Percentiles rank a stretch among this genome's conserved stretches.
These are phyloP conservation scores for Paraconiothyrium brasiliense DNA, from an alignment of 2,329 filamentous ascomycete species.

Conservation along the genomic window DNA sequence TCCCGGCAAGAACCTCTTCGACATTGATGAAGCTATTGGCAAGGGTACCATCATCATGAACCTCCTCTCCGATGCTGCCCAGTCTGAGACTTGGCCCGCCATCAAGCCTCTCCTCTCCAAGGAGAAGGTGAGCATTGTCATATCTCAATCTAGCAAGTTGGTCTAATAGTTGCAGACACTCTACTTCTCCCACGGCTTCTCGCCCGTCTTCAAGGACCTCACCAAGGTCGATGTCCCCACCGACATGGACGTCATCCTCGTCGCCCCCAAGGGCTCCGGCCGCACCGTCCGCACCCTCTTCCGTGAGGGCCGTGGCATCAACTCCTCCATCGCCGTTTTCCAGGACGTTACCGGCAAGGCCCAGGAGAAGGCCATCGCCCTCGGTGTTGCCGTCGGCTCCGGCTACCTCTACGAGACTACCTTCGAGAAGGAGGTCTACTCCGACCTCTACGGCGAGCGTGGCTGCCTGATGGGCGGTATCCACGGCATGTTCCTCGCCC, in stretches of 20 bases:
- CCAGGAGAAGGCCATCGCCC: slow-evolving; percentile 95
- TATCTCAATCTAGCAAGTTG: slow-evolving; percentile 30
- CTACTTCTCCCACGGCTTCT: slow-evolving; percentile 99
- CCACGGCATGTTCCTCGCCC: slow-evolving; percentile 99
- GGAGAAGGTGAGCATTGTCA: slow-evolving; percentile 77
- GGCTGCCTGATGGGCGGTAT: slow-evolving; percentile 99
- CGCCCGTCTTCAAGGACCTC: slow-evolving; percentile 98
- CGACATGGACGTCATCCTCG: slow-evolving; percentile 98
- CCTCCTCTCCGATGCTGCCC: slow-evolving; percentile 95
- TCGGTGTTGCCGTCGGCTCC: slow-evolving; percentile 95
- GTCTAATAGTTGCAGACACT: slow-evolving; percentile 72
- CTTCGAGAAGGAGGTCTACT: slow-evolving; percentile 99
- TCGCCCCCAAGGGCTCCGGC: slow-evolving; percentile 98
- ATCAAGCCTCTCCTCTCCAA: slow-evolving; percentile 98
- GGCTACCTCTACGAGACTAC: slow-evolving; percentile 99
- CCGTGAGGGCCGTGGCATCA: slow-evolving; percentile 99
- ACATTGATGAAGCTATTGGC: slow-evolving; percentile 94
- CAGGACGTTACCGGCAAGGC: slow-evolving; percentile 98
- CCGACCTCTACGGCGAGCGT: slow-evolving; percentile 99
- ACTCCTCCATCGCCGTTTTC: slow-evolving; percentile 98
- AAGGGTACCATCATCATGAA: slow-evolving; percentile 98
- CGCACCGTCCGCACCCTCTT: slow-evolving; percentile 98
- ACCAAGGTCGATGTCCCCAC: slow-evolving; percentile 97
- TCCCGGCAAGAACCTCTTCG: slow-evolving; percentile 98
- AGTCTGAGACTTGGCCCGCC: slow-evolving; percentile 97